Base-by-base conservation (phyloP, 805 yeast genomes). In the Candida ortonii region DNA sequence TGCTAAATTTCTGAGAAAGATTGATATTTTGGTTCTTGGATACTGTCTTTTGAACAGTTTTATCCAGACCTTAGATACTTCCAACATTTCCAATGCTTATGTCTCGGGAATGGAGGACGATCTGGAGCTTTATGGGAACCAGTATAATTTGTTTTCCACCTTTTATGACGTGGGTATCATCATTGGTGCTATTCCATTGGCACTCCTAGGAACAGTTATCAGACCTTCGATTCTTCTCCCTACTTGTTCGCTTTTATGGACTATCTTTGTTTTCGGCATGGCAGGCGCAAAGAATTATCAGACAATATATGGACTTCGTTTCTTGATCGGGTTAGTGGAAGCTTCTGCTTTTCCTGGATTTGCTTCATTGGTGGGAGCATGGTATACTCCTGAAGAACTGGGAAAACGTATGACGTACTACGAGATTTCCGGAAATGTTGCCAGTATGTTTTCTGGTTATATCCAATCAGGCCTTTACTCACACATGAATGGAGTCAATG, bases 41-140 rank as follows among this genome's bases (percentile, higher is more conserved):
- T 68, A 65, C 39, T 57, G 54, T n/a, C 66, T 71, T 46, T 45
- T 67, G 13, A 75, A 76, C 1, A 78, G 79, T 55, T 81, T 84
- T 79, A 76, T 80, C 34, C 79, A 79, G 50, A 71, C 76, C 31
- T 62, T 81, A 26, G 87, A 81, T 52, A 71, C 70, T 36, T 66
- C 73, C 26, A 81, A 80, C 53, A 61, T 75, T 36, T 70, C 67
- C 41, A 78, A 79, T 47, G 87, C 86, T 1, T 81, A 78, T 47
- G 78, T 76, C 25, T 70, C 78, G 14, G 81, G 84, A 13, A 67
- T 81, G 74, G 57, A 68, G 39, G 77, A 72, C 45, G 76, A 64
- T 28, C 57, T 80, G 24, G 63, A 65, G 6, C 68, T 82, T 70
- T 50, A 65, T 35, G 84, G 83, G 9, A 71, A 78, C 50, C 47